Evolutionary conservation across 2,329 filamentous ascomycete species (phyloP), one percentile per base, ranked within the genome.

Genomic region (Verticillium albo-atrum): DNA sequence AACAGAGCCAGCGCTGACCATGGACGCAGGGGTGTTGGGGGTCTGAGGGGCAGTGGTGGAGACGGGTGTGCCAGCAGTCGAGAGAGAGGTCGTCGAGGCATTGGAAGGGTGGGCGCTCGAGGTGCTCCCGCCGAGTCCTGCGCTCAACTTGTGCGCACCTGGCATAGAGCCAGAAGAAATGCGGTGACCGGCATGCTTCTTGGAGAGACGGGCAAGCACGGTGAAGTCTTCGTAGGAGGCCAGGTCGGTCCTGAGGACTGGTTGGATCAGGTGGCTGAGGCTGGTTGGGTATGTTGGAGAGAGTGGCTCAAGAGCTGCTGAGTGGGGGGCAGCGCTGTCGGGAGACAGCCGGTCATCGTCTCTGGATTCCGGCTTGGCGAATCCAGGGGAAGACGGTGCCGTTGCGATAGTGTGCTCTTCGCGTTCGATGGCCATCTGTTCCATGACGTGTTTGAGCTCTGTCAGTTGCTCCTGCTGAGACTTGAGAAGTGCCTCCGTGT

Each of bases 401-500:
- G 91, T 90, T n/a, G 86, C 82, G 52, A 82, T 86, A 55, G 88
- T 83, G 65, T 85, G 82, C 65, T 96, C 90, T 65, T 95, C 90
- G 61, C 82, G 83, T 65, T 91, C 86, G 14, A 85, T 80, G 26
- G 82, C 84, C 86, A 97, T 91, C 67, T 89, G 88, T 74, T 97
- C 92, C 87, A 99, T 91, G 63, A 97, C 92, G 23, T 85, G 81
- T 75, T 99, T 99, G 63, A 99, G 84, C 73, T 98, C 91, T 2
- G 89, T 83, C 3, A 99, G 80, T 72, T 99, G 95, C 72, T 98
- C 93, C 71, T 97, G 93, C 68, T 98, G 92, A 1, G 91, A 97
- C 60, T 87, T 87, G 62, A 99, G 83, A 20, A 99, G 82, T 26
- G 84, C 82, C 74, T 98, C 92, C 0, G 91, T 94, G 71, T 99